These are phyloP conservation scores for Metschnikowia reukaufii DNA, from an alignment of 805 yeast species.

Conservation along the genomic window DNA sequence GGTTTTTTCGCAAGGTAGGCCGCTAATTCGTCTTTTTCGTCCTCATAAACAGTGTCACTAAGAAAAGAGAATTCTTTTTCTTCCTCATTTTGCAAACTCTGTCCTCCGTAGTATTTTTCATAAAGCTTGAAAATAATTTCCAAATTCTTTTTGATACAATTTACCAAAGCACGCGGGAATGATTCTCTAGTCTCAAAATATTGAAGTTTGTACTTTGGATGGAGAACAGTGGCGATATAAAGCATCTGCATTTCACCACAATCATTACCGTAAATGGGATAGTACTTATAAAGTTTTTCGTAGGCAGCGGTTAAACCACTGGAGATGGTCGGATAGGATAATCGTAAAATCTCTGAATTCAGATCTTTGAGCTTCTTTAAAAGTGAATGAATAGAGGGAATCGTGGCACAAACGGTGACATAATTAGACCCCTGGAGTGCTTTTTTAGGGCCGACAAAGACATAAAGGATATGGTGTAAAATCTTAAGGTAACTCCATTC, in stretches of 20 bases:
- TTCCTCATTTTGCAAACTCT: not conserved
- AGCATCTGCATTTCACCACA: not conserved
- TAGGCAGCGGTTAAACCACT: slow-evolving; percentile 1
- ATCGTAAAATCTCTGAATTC: not conserved
- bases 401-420: slow-evolving; percentile 3
- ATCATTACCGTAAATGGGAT: slow-evolving; percentile 3
- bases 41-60: no score
- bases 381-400: slow-evolving; percentile 4
- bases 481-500: not conserved
- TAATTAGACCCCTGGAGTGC: slow-evolving; percentile 4
- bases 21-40: no score
- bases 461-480: slow-evolving; percentile 2
- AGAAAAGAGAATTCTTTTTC: no score
- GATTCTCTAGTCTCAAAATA: not conserved
- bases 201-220: not conserved
- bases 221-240: slow-evolving; percentile 1
- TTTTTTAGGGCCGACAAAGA: slow-evolving; percentile 5
- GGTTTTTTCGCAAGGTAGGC: no score
- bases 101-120: not conserved
- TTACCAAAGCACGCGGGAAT: not conserved
- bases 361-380: not conserved
- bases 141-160: not conserved
- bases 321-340: slow-evolving; percentile 1
- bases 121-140: not conserved
- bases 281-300: slow-evolving; percentile 5